Base-by-base conservation (phyloP, 257 asterid genomes). In the Linaria vulgaris region DNA sequence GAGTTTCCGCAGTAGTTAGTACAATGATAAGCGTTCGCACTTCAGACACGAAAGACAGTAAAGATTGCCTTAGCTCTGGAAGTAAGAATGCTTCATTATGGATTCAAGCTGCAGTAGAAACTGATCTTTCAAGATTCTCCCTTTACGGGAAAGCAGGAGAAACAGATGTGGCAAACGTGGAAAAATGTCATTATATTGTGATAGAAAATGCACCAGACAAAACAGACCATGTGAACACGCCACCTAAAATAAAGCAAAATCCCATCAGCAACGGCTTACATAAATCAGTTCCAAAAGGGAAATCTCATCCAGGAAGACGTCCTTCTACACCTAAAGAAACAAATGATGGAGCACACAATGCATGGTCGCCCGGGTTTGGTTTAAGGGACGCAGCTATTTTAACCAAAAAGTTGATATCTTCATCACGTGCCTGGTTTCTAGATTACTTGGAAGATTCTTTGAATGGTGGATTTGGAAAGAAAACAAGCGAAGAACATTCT, bases 61-160 rank as follows among this genome's bases (percentile, higher is more conserved):
- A 58, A 5, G 41, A 59, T 56, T 49, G 63, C 56, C 47, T 23
- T 27, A 54, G 46, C 44, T 59, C 74, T 20, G 23, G 73, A 20
- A 74, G 71, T 44, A 85, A 74, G 72, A 83, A 76, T 56, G 88
- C 94, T 30, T 72, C 82, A 19, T 60, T 74, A 49, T 87, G 99
- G 97, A 86, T 87, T 64, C 94, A 80, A 80, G 97, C 98, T 68
- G 98, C 96, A 21, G 78, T 86, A 23, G 80, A 80, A 63, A 77
- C 88, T 1, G 75, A 82, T 48, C 94, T 92, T 67, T 82, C 95
- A 44, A 82, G 72, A 63, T 88, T 92, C 75, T 70, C 88, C 38
- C 52, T 92, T 59, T 83, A 83, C 53, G 66, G 74, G 7, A 80
- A 77, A 69, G 85, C 72, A 63, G 86, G 74, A 12, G 74, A 82